Evolutionary conservation across 1,284 basidiomycete genomes (phyloP).

Genomic region (Bothia castanella): DNA sequence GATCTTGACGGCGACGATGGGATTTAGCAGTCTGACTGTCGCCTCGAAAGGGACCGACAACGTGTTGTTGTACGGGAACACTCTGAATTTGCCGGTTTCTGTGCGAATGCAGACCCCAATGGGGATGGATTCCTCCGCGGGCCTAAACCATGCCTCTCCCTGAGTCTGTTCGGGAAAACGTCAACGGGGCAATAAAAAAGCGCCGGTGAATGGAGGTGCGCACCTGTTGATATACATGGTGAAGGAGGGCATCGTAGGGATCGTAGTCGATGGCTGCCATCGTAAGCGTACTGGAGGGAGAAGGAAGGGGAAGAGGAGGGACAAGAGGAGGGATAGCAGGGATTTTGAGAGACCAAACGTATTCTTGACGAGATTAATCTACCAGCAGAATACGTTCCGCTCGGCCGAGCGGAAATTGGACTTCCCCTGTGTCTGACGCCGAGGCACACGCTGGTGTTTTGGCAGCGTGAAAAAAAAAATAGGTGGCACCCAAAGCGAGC

Average conservation of each 20-base stretch:
- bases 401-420: too few relatives aligned
- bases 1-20: slow-evolving; percentile 77
- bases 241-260: slow-evolving; percentile 36
- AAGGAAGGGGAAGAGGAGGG: not conserved
- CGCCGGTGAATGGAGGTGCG: too few relatives aligned
- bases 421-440: too few relatives aligned
- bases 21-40: slow-evolving; percentile 69
- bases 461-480: too few relatives aligned
- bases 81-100: slow-evolving; percentile 58
- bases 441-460: too few relatives aligned
- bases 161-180: slow-evolving; percentile 38
- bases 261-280: slow-evolving; percentile 34
- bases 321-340: slow-evolving; percentile 16
- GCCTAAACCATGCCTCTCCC: slow-evolving; percentile 54
- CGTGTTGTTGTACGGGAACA: slow-evolving; percentile 71
- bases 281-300: not conserved
- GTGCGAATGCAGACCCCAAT: slow-evolving; percentile 64
- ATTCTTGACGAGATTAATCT: too few relatives aligned
- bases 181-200: too few relatives aligned
- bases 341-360: too few relatives aligned
- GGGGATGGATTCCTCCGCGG: slow-evolving; percentile 44
- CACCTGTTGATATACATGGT: slow-evolving; percentile 35
- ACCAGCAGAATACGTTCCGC: too few relatives aligned
- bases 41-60: slow-evolving; percentile 65
- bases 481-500: too few relatives aligned